Evolutionary conservation across 2,329 filamentous ascomycete genomes (phyloP).

Genomic region (Cryphonectria radicalis): DNA sequence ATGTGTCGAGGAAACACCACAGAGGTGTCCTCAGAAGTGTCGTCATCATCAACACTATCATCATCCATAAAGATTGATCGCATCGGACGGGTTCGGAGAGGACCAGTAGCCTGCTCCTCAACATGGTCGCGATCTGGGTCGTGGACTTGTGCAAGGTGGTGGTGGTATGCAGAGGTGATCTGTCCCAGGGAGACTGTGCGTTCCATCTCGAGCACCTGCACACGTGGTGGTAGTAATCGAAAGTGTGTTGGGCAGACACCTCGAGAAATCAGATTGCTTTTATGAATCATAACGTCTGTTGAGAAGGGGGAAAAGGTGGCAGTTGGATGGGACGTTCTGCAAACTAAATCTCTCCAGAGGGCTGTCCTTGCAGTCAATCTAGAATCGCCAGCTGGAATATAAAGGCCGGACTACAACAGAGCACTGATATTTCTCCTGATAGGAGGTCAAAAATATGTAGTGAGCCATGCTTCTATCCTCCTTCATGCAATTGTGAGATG

Average conservation of each 20-base stretch:
- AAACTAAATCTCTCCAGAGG: neutral
- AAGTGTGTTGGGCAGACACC: conserved; percentile 17
- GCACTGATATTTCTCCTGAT: neutral
- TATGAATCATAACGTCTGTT: too few relatives aligned
- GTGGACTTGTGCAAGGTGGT: conserved; percentile 32
- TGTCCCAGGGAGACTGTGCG: conserved; percentile 31
- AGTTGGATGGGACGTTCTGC: neutral
- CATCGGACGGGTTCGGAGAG: conserved; percentile 33
- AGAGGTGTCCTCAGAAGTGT: neutral
- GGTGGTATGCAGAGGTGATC: conserved; percentile 34
- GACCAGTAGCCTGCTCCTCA: conserved; percentile 32
- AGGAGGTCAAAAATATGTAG: neutral
- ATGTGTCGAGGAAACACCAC: neutral
- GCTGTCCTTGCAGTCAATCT: neutral
- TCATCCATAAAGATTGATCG: conserved; percentile 30
- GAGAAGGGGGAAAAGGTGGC: neutral
- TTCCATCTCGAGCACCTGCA: conserved; percentile 32
- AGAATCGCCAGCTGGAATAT: neutral
- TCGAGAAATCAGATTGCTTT: neutral
- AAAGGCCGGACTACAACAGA: neutral
- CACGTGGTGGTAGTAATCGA: conserved; percentile 33
- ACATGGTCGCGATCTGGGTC: conserved; percentile 37
- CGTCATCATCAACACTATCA: neutral
- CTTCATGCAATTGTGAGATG: too few relatives aligned
- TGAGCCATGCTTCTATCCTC: neutral